Conservation (phyloP, 306 rosid genomes). For the Lablab purpureus region DNA sequence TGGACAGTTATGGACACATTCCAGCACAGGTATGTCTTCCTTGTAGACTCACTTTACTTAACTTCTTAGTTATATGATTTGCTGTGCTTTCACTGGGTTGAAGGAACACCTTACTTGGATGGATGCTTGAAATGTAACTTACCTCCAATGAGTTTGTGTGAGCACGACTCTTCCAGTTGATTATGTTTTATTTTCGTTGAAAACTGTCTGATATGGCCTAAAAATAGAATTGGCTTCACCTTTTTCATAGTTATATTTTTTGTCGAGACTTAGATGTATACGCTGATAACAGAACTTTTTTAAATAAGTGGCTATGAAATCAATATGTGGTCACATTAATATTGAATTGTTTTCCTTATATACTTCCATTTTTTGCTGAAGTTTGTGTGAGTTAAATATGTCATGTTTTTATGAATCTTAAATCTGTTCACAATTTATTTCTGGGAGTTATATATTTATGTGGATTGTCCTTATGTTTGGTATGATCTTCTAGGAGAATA, state of each 20-base stretch:
- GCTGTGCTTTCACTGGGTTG: slow-evolving; percentile 26
- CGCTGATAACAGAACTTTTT: neutral
- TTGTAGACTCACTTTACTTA: slow-evolving; percentile 22
- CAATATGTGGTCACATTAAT: slow-evolving; percentile 26
- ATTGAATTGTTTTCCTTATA: slow-evolving; percentile 27
- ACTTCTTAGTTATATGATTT: slow-evolving; percentile 35
- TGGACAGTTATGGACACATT: slow-evolving; percentile 67
- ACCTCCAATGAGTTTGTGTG: slow-evolving; percentile 27
- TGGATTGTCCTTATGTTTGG: slow-evolving; percentile 39
- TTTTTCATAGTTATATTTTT: slow-evolving; percentile 7
- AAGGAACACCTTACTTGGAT: slow-evolving; percentile 27
- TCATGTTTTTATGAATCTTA: neutral
- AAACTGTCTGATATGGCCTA: slow-evolving; percentile 20
- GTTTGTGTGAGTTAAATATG: slow-evolving; percentile 16
- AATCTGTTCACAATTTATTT: slow-evolving; percentile 24
- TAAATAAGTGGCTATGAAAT: neutral
- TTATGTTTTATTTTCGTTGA: slow-evolving; percentile 24
- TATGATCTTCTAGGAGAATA: slow-evolving; percentile 66
- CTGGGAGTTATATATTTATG: slow-evolving; percentile 27
- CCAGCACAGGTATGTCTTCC: slow-evolving; percentile 61
- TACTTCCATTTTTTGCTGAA: neutral
- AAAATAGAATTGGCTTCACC: slow-evolving; percentile 19
- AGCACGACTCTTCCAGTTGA: slow-evolving; percentile 1
- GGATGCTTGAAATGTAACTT: slow-evolving; percentile 25
- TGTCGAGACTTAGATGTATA: slow-evolving; percentile 16